phyloP scores from a whole-genome alignment of 164 flowering plant genomes.

The Paratinospora sagittata region DNA sequence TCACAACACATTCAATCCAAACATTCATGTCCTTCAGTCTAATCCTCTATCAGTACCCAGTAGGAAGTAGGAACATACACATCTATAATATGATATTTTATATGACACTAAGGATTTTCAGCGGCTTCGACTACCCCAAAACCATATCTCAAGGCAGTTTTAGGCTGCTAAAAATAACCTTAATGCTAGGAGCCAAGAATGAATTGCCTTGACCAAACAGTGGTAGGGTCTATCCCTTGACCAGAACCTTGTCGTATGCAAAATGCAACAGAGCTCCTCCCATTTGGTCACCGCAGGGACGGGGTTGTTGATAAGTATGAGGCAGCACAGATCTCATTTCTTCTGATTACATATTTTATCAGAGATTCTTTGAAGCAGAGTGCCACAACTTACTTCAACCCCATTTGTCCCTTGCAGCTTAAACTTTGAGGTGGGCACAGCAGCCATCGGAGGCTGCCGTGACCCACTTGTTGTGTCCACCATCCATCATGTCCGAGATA shows the following conservation, averaged over 20 bases:
- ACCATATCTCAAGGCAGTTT: constrained; percentile 3
- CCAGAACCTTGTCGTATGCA: constrained; percentile 23
- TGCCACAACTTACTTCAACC: constrained; percentile 22
- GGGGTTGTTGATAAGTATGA: constrained; percentile 18
- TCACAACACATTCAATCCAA: constrained; percentile 11
- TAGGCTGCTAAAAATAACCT: constrained; percentile 23
- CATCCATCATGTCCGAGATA: constrained; percentile 30
- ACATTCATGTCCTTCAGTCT: neutral
- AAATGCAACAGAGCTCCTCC: constrained; percentile 26
- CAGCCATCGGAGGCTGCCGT: constrained; percentile 43
- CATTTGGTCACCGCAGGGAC: constrained; percentile 33
- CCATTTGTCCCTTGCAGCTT: constrained; percentile 23
- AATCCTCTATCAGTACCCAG: constrained; percentile 3
- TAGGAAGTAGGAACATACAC: neutral
- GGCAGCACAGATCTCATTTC: neutral
- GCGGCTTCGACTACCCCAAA: constrained; percentile 9
- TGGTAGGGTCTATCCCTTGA: constrained; percentile 24
- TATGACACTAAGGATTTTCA: constrained; percentile 18
- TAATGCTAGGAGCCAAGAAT: constrained; percentile 72
- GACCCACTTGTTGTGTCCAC: constrained; percentile 50
- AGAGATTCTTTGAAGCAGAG: constrained; percentile 2
- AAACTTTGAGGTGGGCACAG: constrained; percentile 50
- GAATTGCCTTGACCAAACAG: constrained; percentile 72
- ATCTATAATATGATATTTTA: constrained; percentile 3
- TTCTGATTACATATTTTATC: constrained; percentile 5